These are phyloP conservation scores for Cordyceps militaris DNA, from an alignment of 2,329 filamentous ascomycete genomes.

Conservation along the genomic window DNA sequence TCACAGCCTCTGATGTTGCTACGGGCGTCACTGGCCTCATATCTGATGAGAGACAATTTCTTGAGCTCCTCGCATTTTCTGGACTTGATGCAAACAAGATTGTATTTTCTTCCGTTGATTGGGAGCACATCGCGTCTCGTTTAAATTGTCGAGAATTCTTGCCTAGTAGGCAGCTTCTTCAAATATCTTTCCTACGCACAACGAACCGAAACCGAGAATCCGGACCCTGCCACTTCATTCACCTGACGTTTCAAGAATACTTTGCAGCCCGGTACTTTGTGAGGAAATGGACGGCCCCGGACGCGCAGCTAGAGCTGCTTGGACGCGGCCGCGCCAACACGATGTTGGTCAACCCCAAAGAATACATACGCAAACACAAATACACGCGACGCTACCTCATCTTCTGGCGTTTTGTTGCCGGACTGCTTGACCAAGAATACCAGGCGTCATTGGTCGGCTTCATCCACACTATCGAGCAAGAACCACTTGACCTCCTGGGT, in stretches of 20 bases:
- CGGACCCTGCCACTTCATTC: slow-evolving; percentile 33
- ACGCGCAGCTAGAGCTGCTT: slow-evolving; percentile 15
- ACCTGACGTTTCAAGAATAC: slow-evolving; percentile 36
- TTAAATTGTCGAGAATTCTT: too few relatives aligned
- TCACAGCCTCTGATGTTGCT: too few relatives aligned
- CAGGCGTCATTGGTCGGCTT: slow-evolving; percentile 19
- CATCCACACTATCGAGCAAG: slow-evolving; percentile 24
- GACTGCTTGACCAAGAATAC: slow-evolving; percentile 23
- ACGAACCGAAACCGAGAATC: slow-evolving; percentile 21
- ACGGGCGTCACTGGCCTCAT: too few relatives aligned
- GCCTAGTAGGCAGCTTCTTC: too few relatives aligned
- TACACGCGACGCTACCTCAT: slow-evolving; percentile 33
- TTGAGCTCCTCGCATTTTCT: slow-evolving; percentile 29
- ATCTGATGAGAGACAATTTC: too few relatives aligned
- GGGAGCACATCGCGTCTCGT: background rate
- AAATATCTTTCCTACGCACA: slow-evolving; percentile 31
- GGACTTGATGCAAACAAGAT: slow-evolving; percentile 15
- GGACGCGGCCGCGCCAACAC: too few relatives aligned
- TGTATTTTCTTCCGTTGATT: too few relatives aligned
- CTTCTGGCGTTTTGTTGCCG: slow-evolving; percentile 35
- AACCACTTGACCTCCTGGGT: slow-evolving; percentile 30
- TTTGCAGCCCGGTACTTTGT: slow-evolving; percentile 35
- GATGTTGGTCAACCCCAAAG: background rate
- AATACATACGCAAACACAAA: slow-evolving; percentile 29
- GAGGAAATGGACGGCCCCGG: slow-evolving; percentile 22